A percentile compares a stretch with the other conserved stretches of the same genome.
These are phyloP conservation scores for Xenoacremonium recifei DNA, from an alignment of 2,329 filamentous ascomycete species.

Conservation along the genomic window DNA sequence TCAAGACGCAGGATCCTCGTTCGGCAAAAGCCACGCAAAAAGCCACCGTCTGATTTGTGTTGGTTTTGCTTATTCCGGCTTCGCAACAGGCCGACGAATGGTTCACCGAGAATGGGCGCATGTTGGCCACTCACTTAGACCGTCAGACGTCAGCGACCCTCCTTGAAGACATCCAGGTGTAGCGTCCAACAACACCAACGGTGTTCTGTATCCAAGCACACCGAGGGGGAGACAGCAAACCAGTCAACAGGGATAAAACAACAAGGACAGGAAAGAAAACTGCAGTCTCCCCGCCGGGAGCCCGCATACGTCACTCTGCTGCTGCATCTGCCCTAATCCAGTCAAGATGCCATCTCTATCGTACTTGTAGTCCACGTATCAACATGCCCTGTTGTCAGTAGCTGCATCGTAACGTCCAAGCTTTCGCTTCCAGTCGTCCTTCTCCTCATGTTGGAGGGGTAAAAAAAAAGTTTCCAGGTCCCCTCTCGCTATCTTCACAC, in stretches of 20 bases:
- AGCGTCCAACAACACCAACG: too few relatives aligned
- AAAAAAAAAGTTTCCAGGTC: too few relatives aligned
- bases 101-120: background rate
- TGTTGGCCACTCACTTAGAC: too few relatives aligned
- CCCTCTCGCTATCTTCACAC: too few relatives aligned
- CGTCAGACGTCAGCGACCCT: too few relatives aligned
- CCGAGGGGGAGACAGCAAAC: too few relatives aligned
- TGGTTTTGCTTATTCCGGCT: background rate
- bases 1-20: too few relatives aligned
- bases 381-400: too few relatives aligned
- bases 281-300: background rate
- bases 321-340: slow-evolving; percentile 17
- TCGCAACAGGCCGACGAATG: background rate
- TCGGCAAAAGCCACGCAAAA: background rate
- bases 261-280: background rate
- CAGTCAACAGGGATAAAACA: background rate
- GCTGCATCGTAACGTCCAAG: background rate
- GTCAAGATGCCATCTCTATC: too few relatives aligned
- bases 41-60: slow-evolving; percentile 1
- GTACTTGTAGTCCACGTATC: slow-evolving; percentile 22
- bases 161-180: too few relatives aligned
- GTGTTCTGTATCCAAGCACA: too few relatives aligned
- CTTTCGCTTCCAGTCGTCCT: background rate
- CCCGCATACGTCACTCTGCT: slow-evolving; percentile 24
- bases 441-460: background rate